These are phyloP conservation scores for Cercospora brassicicola DNA, from an alignment of 2,329 filamentous ascomycete species.

Conservation along the genomic window DNA sequence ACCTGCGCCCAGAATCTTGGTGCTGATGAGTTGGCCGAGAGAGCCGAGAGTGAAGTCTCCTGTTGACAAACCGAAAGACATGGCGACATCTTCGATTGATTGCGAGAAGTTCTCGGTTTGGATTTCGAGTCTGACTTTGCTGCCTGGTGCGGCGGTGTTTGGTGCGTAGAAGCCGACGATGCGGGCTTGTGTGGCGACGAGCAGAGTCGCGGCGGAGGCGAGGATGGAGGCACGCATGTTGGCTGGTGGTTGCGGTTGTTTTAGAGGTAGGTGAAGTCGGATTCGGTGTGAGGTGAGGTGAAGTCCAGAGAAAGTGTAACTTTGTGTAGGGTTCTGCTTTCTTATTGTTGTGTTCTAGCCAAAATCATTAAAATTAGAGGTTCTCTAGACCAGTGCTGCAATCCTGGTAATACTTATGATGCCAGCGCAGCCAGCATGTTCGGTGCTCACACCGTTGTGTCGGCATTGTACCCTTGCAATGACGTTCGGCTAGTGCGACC, in stretches of 20 bases:
- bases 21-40: constrained; percentile 16
- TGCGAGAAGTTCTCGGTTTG: constrained; percentile 49
- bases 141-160: constrained; percentile 43
- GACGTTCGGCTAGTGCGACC: not conserved
- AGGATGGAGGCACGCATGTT: constrained; percentile 17
- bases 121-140: constrained; percentile 44
- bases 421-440: not conserved
- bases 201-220: constrained; percentile 13
- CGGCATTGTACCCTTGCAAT: not conserved
- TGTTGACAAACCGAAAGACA: constrained; percentile 44
- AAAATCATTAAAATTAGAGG: not conserved
- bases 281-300: not conserved
- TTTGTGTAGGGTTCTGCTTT: not conserved
- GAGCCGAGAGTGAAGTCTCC: constrained; percentile 9
- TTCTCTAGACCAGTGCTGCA: not conserved
- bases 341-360: not conserved
- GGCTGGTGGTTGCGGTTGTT: not conserved
- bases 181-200: constrained; percentile 39
- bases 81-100: constrained; percentile 47
- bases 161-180: constrained; percentile 50
- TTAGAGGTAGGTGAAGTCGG: not conserved
- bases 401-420: not conserved
- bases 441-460: not conserved
- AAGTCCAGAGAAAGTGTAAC: not conserved
- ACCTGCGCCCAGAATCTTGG: constrained; percentile 24